Evolutionary conservation across 345 rosid species (phyloP).

Genomic region (Citrus hindsii): DNA sequence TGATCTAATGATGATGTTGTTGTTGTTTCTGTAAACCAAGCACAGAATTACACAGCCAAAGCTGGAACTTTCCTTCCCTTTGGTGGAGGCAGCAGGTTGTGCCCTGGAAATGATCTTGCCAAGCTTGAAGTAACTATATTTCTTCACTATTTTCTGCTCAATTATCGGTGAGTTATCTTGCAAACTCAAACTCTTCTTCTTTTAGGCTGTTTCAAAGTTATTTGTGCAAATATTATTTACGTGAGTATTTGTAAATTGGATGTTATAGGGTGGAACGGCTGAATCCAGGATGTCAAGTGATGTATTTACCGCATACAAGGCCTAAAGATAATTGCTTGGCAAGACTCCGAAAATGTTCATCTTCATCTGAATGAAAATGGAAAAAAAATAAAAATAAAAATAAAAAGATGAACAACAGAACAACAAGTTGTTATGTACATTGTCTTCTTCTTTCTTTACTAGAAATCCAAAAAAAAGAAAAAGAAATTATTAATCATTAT

Average conservation of each 20-base stretch:
- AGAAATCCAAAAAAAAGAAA: too few relatives aligned
- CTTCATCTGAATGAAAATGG: background rate
- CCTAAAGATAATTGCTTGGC: constrained; percentile 66
- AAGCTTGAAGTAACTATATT: constrained; percentile 77
- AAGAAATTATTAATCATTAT: too few relatives aligned
- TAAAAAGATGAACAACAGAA: too few relatives aligned
- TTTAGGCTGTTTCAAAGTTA: background rate
- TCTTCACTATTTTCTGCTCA: constrained; percentile 78
- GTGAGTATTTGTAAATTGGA: background rate
- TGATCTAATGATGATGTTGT: background rate
- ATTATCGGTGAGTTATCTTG: constrained; percentile 40
- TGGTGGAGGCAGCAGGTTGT: constrained; percentile 76
- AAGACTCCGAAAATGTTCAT: constrained; percentile 20
- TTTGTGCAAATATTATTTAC: background rate
- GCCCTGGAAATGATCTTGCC: constrained; percentile 91
- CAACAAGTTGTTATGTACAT: too few relatives aligned
- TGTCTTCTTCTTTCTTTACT: too few relatives aligned
- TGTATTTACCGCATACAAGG: constrained; percentile 55
- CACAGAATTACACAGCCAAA: constrained; percentile 49
- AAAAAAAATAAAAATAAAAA: too few relatives aligned
- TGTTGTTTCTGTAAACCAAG: background rate
- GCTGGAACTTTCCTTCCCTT: constrained; percentile 79
- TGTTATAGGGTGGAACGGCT: constrained; percentile 35
- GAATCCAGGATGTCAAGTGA: constrained; percentile 31
- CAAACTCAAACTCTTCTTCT: too few relatives aligned